Evolutionary conservation across 257 asterid genomes (phyloP), one percentile per base, ranked within the genome.

Genomic region (Jacaranda mimosifolia): DNA sequence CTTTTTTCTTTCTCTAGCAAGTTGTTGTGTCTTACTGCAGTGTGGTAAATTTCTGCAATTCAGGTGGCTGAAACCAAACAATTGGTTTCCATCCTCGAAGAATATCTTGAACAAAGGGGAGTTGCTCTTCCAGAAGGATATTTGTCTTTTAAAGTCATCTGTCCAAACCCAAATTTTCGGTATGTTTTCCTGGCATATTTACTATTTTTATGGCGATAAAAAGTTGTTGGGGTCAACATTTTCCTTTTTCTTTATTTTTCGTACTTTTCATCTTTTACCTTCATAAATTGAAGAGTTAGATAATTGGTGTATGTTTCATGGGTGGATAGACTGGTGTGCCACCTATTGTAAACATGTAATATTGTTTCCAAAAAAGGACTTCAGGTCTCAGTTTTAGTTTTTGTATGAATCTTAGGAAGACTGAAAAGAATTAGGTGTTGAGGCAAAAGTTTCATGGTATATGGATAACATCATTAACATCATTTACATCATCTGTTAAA

Each of bases 51-150:
- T 45, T 80, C 70, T 77, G 72, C 68, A 70, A 67, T 82, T 60
- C 86, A 96, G 99, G 94, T 91, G 11, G 88, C 85, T 13, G 96
- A 90, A 77, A 81, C 90, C 70, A 90, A 89, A 75, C 87, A 81
- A 13, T 82, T 88, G 82, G 89, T 87, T 83, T 71, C 94, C 71
- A 76, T 91, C 63, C 97, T 96, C 71, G 97, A 92, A 84, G 93
- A 89, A 38, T 96, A 96, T 79, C 94, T 96, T 68, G 96, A 93
- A 79, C 97, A 82, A 80, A 93, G 99, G 86, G 99, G 96, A 68
- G 85, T 91, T 42, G 52, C 76, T 75, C 90, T 93, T 79, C 98
- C 95, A 0, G 94, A 90, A 82, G 97, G 94, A 69, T 93, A 82
- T 85, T 77, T 96, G 59, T 88, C 97, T 70, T 83, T 64, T 85